Percentiles rank a stretch among this genome's conserved stretches.
Evolutionary conservation across 257 asterid genomes (phyloP).

Genomic region (Solanum dulcamara): DNA sequence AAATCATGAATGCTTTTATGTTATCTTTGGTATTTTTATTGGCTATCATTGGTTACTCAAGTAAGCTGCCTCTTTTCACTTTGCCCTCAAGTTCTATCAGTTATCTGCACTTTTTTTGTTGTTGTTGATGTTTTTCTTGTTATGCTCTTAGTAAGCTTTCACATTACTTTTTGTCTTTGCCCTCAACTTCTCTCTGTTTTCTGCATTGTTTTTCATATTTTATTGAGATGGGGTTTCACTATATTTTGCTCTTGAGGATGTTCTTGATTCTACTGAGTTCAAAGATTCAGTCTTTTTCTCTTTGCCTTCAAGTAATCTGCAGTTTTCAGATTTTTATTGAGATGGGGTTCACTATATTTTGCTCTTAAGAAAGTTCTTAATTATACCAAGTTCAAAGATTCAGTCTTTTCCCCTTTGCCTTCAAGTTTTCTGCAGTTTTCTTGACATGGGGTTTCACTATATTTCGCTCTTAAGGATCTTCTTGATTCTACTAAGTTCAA

Average conservation of each 20-base stretch:
- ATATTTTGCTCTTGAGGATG: not conserved
- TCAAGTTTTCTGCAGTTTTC: no score
- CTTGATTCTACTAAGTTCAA: no score
- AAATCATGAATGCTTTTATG: slow-evolving; percentile 43
- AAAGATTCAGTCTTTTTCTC: not conserved
- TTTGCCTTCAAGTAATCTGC: not conserved
- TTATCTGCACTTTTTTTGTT: not conserved
- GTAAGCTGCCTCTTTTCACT: slow-evolving; percentile 6
- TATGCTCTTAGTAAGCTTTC: no score
- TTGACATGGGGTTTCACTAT: no score
- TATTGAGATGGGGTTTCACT: not conserved
- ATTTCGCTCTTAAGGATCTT: no score
- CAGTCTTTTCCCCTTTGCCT: no score
- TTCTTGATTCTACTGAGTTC: not conserved
- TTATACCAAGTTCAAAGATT: not conserved
- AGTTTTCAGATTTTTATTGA: not conserved
- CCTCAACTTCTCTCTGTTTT: not conserved
- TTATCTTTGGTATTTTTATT: slow-evolving; percentile 35
- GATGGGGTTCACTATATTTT: not conserved
- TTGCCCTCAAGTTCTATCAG: not conserved
- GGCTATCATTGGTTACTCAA: slow-evolving; percentile 34
- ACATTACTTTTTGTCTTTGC: no score
- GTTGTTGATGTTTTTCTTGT: not conserved
- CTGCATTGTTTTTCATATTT: not conserved
- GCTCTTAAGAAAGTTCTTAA: not conserved